Percentiles rank a stretch among this genome's conserved stretches.
Conservation (phyloP, 106 monocot species). For the Platanthera guangdongensis region DNA sequence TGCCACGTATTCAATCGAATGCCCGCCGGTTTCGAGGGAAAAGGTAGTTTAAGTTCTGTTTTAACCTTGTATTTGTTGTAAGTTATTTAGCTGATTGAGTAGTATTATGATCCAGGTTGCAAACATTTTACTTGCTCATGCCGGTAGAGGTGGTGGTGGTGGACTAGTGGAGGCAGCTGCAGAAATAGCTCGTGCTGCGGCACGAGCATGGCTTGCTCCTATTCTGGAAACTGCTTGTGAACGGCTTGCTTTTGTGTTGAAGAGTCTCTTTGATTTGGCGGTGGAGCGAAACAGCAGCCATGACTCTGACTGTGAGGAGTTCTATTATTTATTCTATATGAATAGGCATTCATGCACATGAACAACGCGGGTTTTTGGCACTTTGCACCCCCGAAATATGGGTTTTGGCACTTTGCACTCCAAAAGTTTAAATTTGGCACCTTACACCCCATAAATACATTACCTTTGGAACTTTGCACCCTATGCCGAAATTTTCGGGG, state of each 20-base stretch:
- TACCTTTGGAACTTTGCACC: no score
- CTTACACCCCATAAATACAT: no score
- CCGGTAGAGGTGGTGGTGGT: conserved; percentile 74
- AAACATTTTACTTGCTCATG: conserved; percentile 97
- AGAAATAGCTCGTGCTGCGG: conserved; percentile 92
- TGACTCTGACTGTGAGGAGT: conserved; percentile 56
- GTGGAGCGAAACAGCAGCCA: conserved; percentile 56
- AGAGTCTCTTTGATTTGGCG: conserved; percentile 80
- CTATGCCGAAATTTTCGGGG: no score
- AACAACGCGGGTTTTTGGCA: no score
- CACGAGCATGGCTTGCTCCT: conserved; percentile 87
- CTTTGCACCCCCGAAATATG: no score
- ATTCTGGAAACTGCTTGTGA: conserved; percentile 91
- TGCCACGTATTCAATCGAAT: conserved; percentile 90
- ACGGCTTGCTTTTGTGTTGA: conserved; percentile 82
- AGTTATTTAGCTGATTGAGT: not conserved
- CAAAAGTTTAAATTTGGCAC: no score
- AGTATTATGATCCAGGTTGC: conserved; percentile 49
- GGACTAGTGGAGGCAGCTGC: conserved; percentile 82
- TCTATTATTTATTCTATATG: not conserved
- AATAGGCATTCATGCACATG: not conserved
- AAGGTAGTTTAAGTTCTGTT: conserved; percentile 37
- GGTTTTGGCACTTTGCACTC: no score
- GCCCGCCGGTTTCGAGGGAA: conserved; percentile 88
- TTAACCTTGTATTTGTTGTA: not conserved